Evolutionary conservation across 1,284 basidiomycete genomes (phyloP).

Genomic region (Mycena citricolor): DNA sequence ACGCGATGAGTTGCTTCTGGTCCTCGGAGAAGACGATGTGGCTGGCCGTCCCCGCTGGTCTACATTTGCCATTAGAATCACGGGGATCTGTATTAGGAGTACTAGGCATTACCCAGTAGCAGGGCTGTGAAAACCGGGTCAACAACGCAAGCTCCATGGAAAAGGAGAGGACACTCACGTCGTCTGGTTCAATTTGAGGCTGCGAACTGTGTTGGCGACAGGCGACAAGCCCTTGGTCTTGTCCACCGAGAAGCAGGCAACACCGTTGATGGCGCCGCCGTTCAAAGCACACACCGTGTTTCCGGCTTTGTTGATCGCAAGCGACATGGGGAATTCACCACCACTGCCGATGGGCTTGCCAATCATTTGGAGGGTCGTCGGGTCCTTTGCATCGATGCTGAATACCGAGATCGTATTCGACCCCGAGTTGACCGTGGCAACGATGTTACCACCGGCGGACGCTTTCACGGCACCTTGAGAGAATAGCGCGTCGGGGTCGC

Average conservation of each 20-base stretch:
- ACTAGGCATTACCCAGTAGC: conserved; percentile 28
- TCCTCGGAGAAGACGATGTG: conserved; percentile 48
- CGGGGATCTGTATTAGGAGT: no score
- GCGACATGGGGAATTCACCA: conserved; percentile 50
- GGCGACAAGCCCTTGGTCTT: conserved; percentile 38
- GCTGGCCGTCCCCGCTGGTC: conserved; percentile 40
- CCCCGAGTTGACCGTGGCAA: conserved; percentile 44
- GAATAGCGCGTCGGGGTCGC: conserved; percentile 48
- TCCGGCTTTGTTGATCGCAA: conserved; percentile 43
- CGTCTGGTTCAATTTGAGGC: conserved; percentile 45
- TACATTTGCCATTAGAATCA: not conserved
- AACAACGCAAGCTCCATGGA: no score
- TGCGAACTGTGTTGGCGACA: conserved; percentile 40
- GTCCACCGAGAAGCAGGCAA: conserved; percentile 49
- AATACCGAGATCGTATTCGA: conserved; percentile 50
- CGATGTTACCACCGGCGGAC: conserved; percentile 37
- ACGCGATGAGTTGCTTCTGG: conserved; percentile 42
- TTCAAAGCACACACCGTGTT: conserved; percentile 45
- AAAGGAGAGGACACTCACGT: conserved; percentile 27
- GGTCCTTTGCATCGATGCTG: conserved; percentile 42
- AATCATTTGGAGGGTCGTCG: conserved; percentile 39
- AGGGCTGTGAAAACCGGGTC: conserved; percentile 23
- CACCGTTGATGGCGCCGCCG: conserved; percentile 46
- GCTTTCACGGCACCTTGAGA: conserved; percentile 47
- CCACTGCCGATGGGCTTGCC: conserved; percentile 42